Evolutionary conservation across 805 yeast species (phyloP), one percentile per base, ranked within the genome.

Genomic region (Diddensiella transvaalensis): DNA sequence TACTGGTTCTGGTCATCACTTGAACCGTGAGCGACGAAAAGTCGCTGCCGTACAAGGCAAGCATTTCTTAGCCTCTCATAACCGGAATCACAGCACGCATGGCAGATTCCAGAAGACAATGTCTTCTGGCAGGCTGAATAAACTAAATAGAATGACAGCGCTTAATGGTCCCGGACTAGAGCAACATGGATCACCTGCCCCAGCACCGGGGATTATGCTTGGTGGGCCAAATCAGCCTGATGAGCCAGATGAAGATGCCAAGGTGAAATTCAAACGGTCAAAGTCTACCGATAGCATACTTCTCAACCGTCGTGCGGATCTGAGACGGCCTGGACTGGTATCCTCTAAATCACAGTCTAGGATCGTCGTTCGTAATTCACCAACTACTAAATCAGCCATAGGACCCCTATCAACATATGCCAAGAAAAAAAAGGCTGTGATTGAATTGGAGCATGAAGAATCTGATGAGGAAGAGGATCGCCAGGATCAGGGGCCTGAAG

Each of bases 371-470:
- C 30, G 44, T 10, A 32, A 44, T 39, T 32, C 44, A 30, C 24
- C 47, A 17, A 10, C 41, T 35, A 3, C 26, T 21, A 36, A 17
- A 35, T 30, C n/a, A 13, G 41, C 17, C 13, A 15, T 26, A 19
- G 22, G 24, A n/a, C 23, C 37, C 37, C 26, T 15, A 17, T 26
- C 44, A 10, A 18, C 38, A 17, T 26, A 26, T 26, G 32, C 32
- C 32, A 26, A 26, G 32, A 35, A 35, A 18, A 22, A 23, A 10
- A 42, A 29, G 22, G 38, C 51, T 8, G 49, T 47, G n/a, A 29
- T 53, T 3, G 47, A 46, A 36, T 35, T 52, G 39, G 52, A 49
- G 33, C 53, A 42, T 40, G 54, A 46, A 6, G 55, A 54, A 10
- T 21, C 47, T 21, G 50, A 47, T 24, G 46, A 36, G 15, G 47